Percentiles rank a stretch among this genome's conserved stretches.
Evolutionary conservation across 495 filamentous ascomycete species (phyloP).

Genomic region (Hypoxylon perforatum): DNA sequence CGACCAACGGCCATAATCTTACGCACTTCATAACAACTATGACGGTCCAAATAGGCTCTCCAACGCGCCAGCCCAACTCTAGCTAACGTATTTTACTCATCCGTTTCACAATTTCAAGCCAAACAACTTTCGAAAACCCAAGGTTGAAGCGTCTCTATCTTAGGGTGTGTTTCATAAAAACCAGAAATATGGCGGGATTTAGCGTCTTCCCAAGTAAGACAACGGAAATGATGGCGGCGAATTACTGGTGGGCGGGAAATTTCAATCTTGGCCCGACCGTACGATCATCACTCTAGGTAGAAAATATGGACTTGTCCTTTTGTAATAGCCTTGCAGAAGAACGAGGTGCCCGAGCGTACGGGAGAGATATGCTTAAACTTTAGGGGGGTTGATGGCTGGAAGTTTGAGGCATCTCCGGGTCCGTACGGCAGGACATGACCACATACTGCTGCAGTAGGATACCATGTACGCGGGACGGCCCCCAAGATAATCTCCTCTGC

Average conservation of each 20-base stretch:
- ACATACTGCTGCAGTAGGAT: slow-evolving; percentile 31
- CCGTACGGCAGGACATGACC: slow-evolving; percentile 11
- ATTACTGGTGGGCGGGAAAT: slow-evolving; percentile 21
- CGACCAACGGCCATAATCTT: slow-evolving; percentile 16
- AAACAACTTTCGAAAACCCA: slow-evolving; percentile 6
- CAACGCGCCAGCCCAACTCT: not conserved
- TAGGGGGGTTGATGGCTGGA: not conserved
- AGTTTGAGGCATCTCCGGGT: slow-evolving; percentile 23
- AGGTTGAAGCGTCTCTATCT: slow-evolving; percentile 1
- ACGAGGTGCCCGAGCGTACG: slow-evolving; percentile 1
- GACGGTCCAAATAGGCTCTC: too few species aligned
- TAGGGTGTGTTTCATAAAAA: slow-evolving; percentile 13
- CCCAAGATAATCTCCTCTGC: slow-evolving; percentile 16
- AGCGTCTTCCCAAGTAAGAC: slow-evolving; percentile 35
- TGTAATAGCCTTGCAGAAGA: slow-evolving; percentile 27
- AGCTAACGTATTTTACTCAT: too few species aligned
- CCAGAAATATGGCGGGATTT: slow-evolving; percentile 30
- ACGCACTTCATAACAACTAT: slow-evolving; percentile 8
- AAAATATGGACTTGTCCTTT: slow-evolving; percentile 17
- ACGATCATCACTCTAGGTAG: slow-evolving; percentile 11
- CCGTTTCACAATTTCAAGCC: slow-evolving; percentile 14
- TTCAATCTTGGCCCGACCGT: slow-evolving; percentile 18
- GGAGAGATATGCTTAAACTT: not conserved
- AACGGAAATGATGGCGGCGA: slow-evolving; percentile 33
- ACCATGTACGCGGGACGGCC: not conserved